Percentiles rank a stretch among this genome's conserved stretches.
Conservation (phyloP, 2,329 filamentous ascomycete species). For the Aspergillus cejpii region DNA sequence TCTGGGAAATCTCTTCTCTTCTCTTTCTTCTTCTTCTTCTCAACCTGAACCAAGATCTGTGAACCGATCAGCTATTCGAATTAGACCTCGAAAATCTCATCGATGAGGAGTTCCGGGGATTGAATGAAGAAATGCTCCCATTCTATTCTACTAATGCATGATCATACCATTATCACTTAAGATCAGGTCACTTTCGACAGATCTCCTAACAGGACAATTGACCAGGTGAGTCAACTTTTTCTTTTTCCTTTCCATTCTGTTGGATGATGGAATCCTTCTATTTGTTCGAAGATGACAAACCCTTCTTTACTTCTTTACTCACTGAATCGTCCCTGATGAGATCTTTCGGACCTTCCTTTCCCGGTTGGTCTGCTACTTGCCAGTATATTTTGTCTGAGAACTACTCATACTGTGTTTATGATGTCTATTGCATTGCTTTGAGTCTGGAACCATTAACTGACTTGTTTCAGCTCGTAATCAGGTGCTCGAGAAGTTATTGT, state of each 20-base stretch:
- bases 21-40: conserved; percentile 15
- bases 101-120: background rate
- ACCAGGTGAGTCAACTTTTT: conserved; percentile 22
- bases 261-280: conserved; percentile 1
- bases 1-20: conserved; percentile 1
- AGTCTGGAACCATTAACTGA: background rate
- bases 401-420: conserved; percentile 11
- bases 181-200: conserved; percentile 11
- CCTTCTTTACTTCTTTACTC: conserved; percentile 56
- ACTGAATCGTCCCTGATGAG: conserved; percentile 64
- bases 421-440: background rate
- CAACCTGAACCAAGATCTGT: too few relatives aligned
- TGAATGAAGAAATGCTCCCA: too few relatives aligned
- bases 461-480: background rate
- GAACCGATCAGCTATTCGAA: too few relatives aligned
- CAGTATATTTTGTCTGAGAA: conserved; percentile 63
- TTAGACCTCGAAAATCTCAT: too few relatives aligned
- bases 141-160: background rate
- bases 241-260: conserved; percentile 8
- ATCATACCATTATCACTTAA: conserved; percentile 8
- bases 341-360: conserved; percentile 54
- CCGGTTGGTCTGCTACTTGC: conserved; percentile 63
- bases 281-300: conserved; percentile 53
- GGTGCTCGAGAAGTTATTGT: too few relatives aligned
- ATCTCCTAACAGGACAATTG: background rate